These are phyloP conservation scores for Ophiostoma piceae DNA, from an alignment of 2,329 filamentous ascomycete genomes.

Conservation along the genomic window DNA sequence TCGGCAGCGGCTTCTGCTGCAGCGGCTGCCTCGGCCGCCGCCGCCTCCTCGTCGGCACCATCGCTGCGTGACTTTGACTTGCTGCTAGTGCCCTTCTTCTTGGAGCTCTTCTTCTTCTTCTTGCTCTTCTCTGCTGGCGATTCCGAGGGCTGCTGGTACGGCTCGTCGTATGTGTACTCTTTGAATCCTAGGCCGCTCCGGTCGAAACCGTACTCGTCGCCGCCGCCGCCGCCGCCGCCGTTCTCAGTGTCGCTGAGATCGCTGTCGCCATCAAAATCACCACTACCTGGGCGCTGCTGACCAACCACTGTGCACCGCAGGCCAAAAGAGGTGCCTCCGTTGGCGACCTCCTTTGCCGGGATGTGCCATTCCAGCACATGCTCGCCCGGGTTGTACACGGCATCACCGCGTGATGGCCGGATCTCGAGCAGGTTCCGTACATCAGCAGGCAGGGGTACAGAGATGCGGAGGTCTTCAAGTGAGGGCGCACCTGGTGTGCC, in stretches of 20 bases:
- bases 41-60: neutral
- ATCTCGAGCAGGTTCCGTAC: slow-evolving; percentile 82
- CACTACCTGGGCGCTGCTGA: slow-evolving; percentile 35
- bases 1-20: neutral
- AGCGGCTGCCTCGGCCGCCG: neutral
- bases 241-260: slow-evolving; percentile 42
- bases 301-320: slow-evolving; percentile 78
- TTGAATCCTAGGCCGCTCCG: slow-evolving; percentile 42
- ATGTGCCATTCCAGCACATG: slow-evolving; percentile 77
- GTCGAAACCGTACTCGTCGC: slow-evolving; percentile 27
- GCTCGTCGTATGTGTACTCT: slow-evolving; percentile 49
- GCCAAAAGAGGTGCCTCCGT: slow-evolving; percentile 62
- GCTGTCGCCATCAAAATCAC: slow-evolving; percentile 44
- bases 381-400: slow-evolving; percentile 70
- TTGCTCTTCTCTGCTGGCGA: slow-evolving; percentile 25
- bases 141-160: slow-evolving; percentile 45
- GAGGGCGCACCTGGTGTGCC: slow-evolving; percentile 55
- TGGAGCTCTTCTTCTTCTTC: slow-evolving; percentile 24
- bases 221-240: slow-evolving; percentile 33
- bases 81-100: neutral
- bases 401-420: slow-evolving; percentile 74
- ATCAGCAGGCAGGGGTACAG: slow-evolving; percentile 69
- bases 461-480: slow-evolving; percentile 72
- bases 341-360: slow-evolving; percentile 66
- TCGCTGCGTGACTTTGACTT: slow-evolving; percentile 4